Evolutionary conservation across 352 stramenopile species (phyloP).

Genomic region (Globisporangium paroecandrum): DNA sequence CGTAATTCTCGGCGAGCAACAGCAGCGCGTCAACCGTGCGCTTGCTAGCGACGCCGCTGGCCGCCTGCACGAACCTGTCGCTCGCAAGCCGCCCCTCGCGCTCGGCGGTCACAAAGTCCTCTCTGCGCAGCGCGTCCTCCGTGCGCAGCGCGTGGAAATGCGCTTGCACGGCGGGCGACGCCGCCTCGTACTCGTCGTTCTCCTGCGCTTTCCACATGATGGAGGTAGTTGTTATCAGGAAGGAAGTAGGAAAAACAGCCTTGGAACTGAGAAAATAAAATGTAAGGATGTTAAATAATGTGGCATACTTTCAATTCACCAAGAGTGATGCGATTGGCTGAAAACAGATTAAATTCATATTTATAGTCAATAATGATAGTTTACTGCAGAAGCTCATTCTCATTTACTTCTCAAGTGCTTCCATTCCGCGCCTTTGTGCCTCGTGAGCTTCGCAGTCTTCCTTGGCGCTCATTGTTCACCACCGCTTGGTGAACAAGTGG

Average conservation of each 20-base stretch:
- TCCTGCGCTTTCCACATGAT: conserved; percentile 58
- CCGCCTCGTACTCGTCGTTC: conserved; percentile 69
- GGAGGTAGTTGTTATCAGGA: conserved; percentile 7
- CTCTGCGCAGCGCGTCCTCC: conserved; percentile 53
- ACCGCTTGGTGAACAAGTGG: too few species aligned
- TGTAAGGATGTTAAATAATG: conserved; percentile 1
- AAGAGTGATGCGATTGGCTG: neutral
- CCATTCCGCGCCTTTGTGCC: too few species aligned
- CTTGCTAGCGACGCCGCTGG: conserved; percentile 51
- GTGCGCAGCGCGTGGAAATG: conserved; percentile 74
- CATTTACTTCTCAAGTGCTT: too few species aligned
- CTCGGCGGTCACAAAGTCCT: conserved; percentile 54
- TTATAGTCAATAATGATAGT: too few species aligned
- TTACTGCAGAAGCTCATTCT: too few species aligned
- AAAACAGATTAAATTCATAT: too few species aligned
- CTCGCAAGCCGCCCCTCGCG: conserved; percentile 70
- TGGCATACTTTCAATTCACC: neutral
- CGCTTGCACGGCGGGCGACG: conserved; percentile 69
- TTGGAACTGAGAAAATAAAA: neutral
- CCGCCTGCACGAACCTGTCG: conserved; percentile 63
- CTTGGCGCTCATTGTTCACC: too few species aligned
- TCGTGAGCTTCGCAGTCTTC: too few species aligned
- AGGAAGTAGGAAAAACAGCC: neutral
- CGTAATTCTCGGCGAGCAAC: conserved; percentile 75
- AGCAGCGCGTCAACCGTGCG: conserved; percentile 68